A percentile compares a stretch with the other conserved stretches of the same genome.
Conservation (phyloP, 2,329 filamentous ascomycete species). For the Fusarium beomiforme region DNA sequence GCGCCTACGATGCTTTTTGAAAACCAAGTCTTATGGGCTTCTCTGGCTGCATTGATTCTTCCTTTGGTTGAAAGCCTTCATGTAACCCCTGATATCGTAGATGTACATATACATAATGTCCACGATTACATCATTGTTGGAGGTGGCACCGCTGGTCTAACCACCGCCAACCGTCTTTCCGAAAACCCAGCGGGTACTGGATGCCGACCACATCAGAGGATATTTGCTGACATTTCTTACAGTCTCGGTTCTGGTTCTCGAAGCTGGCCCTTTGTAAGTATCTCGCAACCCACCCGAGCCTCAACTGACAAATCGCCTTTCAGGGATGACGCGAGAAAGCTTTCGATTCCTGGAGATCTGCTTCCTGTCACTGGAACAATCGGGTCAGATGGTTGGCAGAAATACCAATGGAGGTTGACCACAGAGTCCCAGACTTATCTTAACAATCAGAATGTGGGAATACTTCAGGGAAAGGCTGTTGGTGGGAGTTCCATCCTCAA, state of each 20-base stretch:
- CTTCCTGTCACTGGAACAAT: constrained; percentile 17
- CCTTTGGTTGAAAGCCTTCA: not conserved
- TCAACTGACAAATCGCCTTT: not conserved
- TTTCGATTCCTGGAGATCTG: constrained; percentile 5
- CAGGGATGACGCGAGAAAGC: constrained; percentile 13
- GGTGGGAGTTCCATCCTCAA: constrained; percentile 55
- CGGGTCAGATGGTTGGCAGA: not conserved
- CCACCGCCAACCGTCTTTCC: constrained; percentile 51
- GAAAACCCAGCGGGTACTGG: constrained; percentile 48
- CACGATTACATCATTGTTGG: constrained; percentile 46
- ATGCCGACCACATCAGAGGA: not conserved
- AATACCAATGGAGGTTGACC: constrained; percentile 40
- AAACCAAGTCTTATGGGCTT: not conserved
- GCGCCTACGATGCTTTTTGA: not conserved
- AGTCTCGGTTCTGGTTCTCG: constrained; percentile 18
- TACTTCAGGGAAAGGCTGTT: constrained; percentile 47
- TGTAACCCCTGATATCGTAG: not conserved
- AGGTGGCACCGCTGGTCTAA: constrained; percentile 56
- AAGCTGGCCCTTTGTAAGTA: constrained; percentile 1
- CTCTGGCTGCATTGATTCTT: not conserved
- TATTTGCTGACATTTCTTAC: not conserved
- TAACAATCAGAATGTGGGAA: constrained; percentile 37
- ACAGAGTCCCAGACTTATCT: constrained; percentile 45
- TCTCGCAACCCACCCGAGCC: no score
- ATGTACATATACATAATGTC: not conserved